Percentiles rank a stretch among this genome's conserved stretches.
Conservation (phyloP, 768 basidiomycete species). For the Kwoniella bestiolae region DNA sequence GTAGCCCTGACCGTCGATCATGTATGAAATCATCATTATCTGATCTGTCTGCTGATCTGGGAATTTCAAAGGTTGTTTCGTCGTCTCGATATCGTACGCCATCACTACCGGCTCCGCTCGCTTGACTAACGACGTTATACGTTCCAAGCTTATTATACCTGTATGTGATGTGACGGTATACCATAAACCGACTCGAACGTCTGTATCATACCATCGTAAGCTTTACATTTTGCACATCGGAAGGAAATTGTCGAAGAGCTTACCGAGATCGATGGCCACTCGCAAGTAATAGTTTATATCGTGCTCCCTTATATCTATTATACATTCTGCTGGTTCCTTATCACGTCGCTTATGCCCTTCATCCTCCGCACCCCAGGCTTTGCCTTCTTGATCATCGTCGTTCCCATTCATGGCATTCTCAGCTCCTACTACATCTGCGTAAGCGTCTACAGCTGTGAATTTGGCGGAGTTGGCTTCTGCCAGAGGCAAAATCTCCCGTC, state of each 20-base stretch:
- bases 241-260: not conserved
- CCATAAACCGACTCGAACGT: conserved; percentile 97
- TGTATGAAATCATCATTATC: conserved; percentile 99
- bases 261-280: conserved; percentile 94
- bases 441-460: conserved; percentile 92
- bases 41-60: conserved; percentile 95
- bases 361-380: conserved; percentile 58
- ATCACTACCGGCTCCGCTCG: conserved; percentile 99
- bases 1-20: conserved; percentile 92
- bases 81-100: conserved; percentile 99
- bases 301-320: conserved; percentile 92
- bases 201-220: conserved; percentile 53
- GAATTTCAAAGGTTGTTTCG: conserved; percentile 99
- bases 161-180: conserved; percentile 82
- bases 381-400: conserved; percentile 62
- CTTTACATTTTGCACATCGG: not conserved
- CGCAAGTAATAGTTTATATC: conserved; percentile 97
- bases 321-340: conserved; percentile 78
- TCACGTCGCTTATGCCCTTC: conserved; percentile 61
- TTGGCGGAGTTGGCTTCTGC: conserved; percentile 89
- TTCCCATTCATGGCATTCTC: conserved; percentile 49
- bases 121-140: conserved; percentile 82
- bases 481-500: conserved; percentile 85
- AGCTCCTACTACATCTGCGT: conserved; percentile 87
- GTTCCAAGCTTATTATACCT: conserved; percentile 74